Evolutionary conservation across 176 grass and related monocot species (phyloP).

Genomic region (Otatea glauca): DNA sequence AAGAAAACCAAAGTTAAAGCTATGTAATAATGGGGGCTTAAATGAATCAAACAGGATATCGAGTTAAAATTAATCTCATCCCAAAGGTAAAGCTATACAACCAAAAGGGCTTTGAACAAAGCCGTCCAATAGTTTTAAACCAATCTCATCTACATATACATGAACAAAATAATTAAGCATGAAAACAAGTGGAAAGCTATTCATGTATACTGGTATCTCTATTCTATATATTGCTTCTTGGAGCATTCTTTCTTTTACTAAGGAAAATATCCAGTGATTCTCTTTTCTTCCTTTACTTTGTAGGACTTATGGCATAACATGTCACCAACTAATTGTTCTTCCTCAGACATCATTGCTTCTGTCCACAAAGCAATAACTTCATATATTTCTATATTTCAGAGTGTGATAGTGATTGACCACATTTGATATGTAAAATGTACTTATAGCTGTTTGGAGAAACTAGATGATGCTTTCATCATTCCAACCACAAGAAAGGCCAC

Average conservation of each 20-base stretch:
- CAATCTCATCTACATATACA: not conserved
- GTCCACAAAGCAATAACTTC: not conserved
- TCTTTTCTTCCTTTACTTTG: not conserved
- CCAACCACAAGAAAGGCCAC: slow-evolving; percentile 1
- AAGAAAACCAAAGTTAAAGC: slow-evolving; percentile 31
- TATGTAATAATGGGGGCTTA: slow-evolving; percentile 26
- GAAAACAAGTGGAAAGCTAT: not conserved
- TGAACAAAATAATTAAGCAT: not conserved
- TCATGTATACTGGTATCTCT: not conserved
- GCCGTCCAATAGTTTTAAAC: slow-evolving; percentile 2
- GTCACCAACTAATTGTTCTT: slow-evolving; percentile 7
- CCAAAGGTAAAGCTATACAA: not conserved
- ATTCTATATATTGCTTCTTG: not conserved
- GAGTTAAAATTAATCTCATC: not conserved
- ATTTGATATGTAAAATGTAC: not conserved
- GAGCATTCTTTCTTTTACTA: not conserved
- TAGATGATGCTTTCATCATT: slow-evolving; percentile 6
- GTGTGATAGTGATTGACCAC: not conserved
- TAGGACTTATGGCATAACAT: not conserved
- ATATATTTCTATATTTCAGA: slow-evolving; percentile 1
- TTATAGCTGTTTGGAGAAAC: not conserved
- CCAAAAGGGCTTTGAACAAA: slow-evolving; percentile 14
- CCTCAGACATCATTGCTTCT: not conserved
- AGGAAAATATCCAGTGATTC: not conserved
- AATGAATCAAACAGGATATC: slow-evolving; percentile 29